Evolutionary conservation across 768 basidiomycete genomes (phyloP).

Genomic region (Gloeostereum incarnatum): DNA sequence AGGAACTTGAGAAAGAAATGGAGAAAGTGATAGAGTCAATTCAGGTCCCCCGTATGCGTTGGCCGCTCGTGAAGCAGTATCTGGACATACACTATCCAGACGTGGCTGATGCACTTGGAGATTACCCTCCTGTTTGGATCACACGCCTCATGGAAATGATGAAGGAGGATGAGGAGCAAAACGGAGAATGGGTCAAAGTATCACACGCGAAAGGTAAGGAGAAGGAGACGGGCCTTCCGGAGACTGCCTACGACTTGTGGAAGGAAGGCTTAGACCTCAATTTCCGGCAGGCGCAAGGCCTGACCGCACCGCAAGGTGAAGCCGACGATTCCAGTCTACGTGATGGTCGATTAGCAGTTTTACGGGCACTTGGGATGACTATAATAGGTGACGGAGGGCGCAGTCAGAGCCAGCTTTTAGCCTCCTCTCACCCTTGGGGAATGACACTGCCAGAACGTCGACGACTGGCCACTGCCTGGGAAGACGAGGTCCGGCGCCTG

Average conservation of each 20-base stretch:
- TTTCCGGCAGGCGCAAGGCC: constrained; percentile 33
- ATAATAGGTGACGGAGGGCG: too few species aligned
- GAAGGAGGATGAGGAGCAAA: constrained; percentile 9
- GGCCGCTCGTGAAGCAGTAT: constrained; percentile 28
- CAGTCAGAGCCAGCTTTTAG: too few species aligned
- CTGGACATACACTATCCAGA: constrained; percentile 38
- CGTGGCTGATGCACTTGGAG: constrained; percentile 29
- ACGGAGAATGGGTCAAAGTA: not conserved
- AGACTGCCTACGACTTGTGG: constrained; percentile 43
- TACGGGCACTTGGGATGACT: too few species aligned
- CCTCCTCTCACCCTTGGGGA: constrained; percentile 50
- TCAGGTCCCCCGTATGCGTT: constrained; percentile 20
- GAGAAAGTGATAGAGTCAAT: constrained; percentile 33
- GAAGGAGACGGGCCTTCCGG: not conserved
- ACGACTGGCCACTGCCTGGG: constrained; percentile 37
- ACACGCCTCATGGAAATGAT: constrained; percentile 6
- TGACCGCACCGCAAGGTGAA: too few species aligned
- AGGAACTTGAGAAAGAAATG: constrained; percentile 37
- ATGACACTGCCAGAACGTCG: constrained; percentile 43
- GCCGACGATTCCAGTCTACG: too few species aligned
- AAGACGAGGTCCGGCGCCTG: constrained; percentile 23
- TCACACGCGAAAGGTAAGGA: constrained; percentile 5
- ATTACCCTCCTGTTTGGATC: constrained; percentile 44
- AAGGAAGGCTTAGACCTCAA: constrained; percentile 31
- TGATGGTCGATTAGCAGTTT: too few species aligned